These are phyloP conservation scores for Malbranchea cinnamomea DNA, from an alignment of 2,329 filamentous ascomycete genomes.

Conservation along the genomic window DNA sequence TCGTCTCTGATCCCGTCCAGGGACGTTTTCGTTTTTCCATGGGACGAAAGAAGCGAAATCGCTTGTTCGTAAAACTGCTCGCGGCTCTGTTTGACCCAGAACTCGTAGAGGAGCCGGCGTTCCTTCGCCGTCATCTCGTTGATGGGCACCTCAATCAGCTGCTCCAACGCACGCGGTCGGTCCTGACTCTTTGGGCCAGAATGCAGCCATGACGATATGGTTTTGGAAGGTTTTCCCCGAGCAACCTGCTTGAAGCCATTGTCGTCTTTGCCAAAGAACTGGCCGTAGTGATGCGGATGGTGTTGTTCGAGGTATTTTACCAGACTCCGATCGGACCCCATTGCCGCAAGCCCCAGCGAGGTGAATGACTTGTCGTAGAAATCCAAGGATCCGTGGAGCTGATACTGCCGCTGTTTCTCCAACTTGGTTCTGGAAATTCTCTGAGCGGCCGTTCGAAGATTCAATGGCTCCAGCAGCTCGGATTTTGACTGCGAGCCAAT, in stretches of 20 bases:
- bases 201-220: conserved; percentile 13
- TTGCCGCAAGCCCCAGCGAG: conserved; percentile 5
- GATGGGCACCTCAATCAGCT: conserved; percentile 7
- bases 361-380: conserved; percentile 7
- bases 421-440: conserved; percentile 22
- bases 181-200: conserved; percentile 4
- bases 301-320: conserved; percentile 10
- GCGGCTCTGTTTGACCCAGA: conserved; percentile 16
- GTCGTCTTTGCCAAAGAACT: conserved; percentile 12
- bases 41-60: conserved; percentile 3
- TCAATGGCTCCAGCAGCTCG: conserved; percentile 34
- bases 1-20: conserved; percentile 15
- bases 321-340: conserved; percentile 5
- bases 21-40: conserved; percentile 7
- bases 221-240: conserved; percentile 1
- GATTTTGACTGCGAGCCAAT: conserved; percentile 47
- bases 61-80: conserved; percentile 1
- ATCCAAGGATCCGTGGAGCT: conserved; percentile 8
- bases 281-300: conserved; percentile 8
- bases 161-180: conserved; percentile 5
- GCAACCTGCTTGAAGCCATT: conserved; percentile 12
- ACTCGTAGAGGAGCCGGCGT: conserved; percentile 13
- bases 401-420: conserved; percentile 14
- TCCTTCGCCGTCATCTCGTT: conserved; percentile 14
- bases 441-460: conserved; percentile 26